Percentiles rank a stretch among this genome's conserved stretches.
phyloP scores from a whole-genome alignment of 176 grass and related monocot species.

The Triticum monococcum region DNA sequence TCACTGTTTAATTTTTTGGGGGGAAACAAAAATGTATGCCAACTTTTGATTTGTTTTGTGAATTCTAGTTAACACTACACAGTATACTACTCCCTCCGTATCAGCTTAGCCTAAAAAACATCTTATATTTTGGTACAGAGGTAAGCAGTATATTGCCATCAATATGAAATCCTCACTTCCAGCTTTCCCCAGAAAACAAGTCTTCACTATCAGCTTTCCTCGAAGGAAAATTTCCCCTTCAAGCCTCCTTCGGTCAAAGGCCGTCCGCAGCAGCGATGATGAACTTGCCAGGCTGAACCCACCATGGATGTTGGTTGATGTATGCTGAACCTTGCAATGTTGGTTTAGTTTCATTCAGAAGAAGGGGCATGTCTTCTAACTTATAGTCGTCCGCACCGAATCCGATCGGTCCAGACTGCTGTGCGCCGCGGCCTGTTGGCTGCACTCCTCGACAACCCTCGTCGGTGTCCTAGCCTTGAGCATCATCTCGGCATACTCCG shows the following conservation, averaged over 20 bases:
- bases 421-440: background rate
- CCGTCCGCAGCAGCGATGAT: background rate
- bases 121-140: too few species aligned
- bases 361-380: constrained; percentile 15
- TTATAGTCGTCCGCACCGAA: constrained; percentile 37
- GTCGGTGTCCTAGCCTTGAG: constrained; percentile 84
- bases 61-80: background rate
- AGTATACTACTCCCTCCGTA: background rate
- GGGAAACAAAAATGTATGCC: background rate
- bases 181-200: background rate
- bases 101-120: too few species aligned
- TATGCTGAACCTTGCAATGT: background rate
- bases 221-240: background rate
- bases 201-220: background rate
- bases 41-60: background rate
- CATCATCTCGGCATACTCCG: constrained; percentile 84
- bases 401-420: background rate
- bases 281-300: background rate
- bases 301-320: background rate
- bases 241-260: background rate
- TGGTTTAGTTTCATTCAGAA: background rate
- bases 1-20: background rate
- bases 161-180: background rate
- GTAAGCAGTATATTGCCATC: background rate
- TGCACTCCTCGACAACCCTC: constrained; percentile 50